Conservation (phyloP, 306 rosid genomes). For the Ormosia semicastrata region DNA sequence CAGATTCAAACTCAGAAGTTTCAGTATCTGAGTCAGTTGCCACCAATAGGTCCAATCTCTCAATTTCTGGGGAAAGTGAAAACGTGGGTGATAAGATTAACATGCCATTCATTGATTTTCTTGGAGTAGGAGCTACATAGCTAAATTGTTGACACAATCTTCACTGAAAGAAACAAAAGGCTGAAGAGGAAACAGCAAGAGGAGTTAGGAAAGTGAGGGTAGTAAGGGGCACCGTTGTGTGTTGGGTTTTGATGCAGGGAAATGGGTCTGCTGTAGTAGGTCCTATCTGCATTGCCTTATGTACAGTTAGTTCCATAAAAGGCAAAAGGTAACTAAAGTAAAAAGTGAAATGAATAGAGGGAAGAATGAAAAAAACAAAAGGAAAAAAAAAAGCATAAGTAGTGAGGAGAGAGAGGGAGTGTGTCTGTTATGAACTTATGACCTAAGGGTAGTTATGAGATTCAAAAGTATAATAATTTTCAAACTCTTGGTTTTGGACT, state of each 20-base stretch:
- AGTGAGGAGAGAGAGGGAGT: background rate
- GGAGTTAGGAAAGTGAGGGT: conserved; percentile 24
- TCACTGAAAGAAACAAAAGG: background rate
- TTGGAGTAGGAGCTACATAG: conserved; percentile 75
- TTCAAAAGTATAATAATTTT: conserved; percentile 10
- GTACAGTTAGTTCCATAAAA: conserved; percentile 61
- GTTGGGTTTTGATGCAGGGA: conserved; percentile 17
- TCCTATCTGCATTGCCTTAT: conserved; percentile 30
- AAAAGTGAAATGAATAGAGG: conserved; percentile 7
- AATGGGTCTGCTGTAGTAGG: conserved; percentile 27
- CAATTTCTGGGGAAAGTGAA: conserved; percentile 44
- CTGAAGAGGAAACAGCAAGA: background rate
- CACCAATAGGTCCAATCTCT: conserved; percentile 46
- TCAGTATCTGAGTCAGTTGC: conserved; percentile 73
- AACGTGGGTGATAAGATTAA: conserved; percentile 28
- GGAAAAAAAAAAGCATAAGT: background rate
- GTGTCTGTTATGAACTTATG: conserved; percentile 5
- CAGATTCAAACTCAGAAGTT: conserved; percentile 75
- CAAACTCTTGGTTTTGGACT: conserved; percentile 41
- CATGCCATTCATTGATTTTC: conserved; percentile 81
- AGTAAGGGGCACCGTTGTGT: background rate
- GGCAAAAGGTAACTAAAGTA: conserved; percentile 28
- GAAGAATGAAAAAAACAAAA: background rate
- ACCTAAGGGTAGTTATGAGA: conserved; percentile 15
- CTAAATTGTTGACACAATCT: background rate